Base-by-base conservation (phyloP, 768 basidiomycete species). In the Agrocybe pediades region DNA sequence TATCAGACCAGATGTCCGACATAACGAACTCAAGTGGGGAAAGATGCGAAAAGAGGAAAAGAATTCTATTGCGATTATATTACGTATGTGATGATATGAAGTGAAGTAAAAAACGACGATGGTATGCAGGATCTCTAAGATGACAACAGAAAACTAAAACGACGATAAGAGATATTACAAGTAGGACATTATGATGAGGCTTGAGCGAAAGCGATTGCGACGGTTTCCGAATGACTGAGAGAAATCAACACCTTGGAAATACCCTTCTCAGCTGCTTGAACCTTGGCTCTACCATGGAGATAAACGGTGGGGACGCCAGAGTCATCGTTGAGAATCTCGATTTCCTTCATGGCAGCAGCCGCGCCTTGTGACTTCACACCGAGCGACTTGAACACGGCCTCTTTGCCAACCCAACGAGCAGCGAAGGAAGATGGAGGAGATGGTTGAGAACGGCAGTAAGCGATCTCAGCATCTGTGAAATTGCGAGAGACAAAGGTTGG, bases 381-480 rank as follows among this genome's bases (percentile, higher is more conserved):
- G 1, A 99, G 81, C 4, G 94, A 90, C 76, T 98, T 98, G 86
- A 98, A 98, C 49, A 90, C 85, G 2, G 95, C 96, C 70, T 98
- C 97, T 73, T 98, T 99, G 47, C 93, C 96, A 24, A 84, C 91
- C 96, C 97, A 99, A 51, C 95, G 90, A 29, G 91, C 95, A 19
- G 97, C 96, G 66, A 97, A 95, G 2, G 96, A 98, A 7, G 97
- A 89, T 1, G 82, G 71, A 16, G 92, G 85, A 44, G 90, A 91
- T 2, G 96, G 87, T 64, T 98, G 94, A n/a, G 81, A 62, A 46
- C 74, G 78, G 73, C 95, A 98, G 78, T 98, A 98, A 9, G 80
- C 73, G 60, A 88, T 82, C 74, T 99, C 97, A 20, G 79, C 85
- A 9, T 86, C 83, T 17, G 95, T 98, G 74, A 97, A 99, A 79